phyloP scores from a whole-genome alignment of 140 eudicot genomes.

The Anethum foeniculum region DNA sequence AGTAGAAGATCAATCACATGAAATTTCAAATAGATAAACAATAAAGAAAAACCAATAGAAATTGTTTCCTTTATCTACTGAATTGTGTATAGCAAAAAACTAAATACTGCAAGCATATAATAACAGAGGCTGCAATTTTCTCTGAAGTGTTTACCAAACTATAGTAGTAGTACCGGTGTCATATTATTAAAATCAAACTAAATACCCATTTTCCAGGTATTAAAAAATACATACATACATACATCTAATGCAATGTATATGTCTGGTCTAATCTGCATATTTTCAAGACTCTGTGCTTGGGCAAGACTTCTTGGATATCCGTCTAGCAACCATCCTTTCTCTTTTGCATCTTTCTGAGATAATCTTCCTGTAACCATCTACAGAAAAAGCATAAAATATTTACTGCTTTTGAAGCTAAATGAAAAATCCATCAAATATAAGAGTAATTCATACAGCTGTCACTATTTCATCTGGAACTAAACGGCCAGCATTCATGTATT shows the following conservation, averaged over 20 bases:
- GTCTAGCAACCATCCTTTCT: conserved; percentile 96
- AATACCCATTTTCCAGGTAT: neutral
- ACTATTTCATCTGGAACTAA: conserved; percentile 97
- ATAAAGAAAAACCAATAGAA: neutral
- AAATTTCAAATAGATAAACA: conserved; percentile 3
- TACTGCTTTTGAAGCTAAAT: neutral
- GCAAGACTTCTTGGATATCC: conserved; percentile 84
- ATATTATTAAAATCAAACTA: neutral
- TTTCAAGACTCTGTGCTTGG: conserved; percentile 84
- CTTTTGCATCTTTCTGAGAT: conserved; percentile 68
- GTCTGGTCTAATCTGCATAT: conserved; percentile 79
- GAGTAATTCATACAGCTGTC: conserved; percentile 51
- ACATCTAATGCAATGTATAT: conserved; percentile 71
- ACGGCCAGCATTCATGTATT: conserved; percentile 83
- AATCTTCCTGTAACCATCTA: conserved; percentile 87
- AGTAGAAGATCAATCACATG: conserved; percentile 12
- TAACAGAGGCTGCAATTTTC: neutral
- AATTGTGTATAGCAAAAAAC: neutral
- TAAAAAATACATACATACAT: conserved; percentile 19
- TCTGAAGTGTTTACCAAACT: neutral
- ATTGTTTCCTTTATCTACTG: neutral
- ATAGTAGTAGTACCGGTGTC: neutral
- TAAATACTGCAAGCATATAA: neutral
- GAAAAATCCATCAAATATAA: neutral
- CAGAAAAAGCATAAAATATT: conserved; percentile 4